A percentile compares a stretch with the other conserved stretches of the same genome.
phyloP scores from a whole-genome alignment of 192 early-diverging fungal species.

The Coemansia biformis region DNA sequence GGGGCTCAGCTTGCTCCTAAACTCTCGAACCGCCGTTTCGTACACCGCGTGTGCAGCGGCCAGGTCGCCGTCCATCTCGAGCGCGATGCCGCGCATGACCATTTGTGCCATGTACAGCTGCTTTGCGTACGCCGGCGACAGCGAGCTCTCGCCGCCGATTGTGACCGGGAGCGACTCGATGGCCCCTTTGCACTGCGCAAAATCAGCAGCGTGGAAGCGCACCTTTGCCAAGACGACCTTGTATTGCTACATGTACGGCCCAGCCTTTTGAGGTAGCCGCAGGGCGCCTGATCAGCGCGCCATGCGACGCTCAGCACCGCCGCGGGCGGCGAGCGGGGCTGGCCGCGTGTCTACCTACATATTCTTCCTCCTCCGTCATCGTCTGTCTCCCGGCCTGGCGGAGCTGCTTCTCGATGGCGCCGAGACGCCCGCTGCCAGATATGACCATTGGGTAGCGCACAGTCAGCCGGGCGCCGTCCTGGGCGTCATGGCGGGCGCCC shows the following conservation, averaged over 20 bases:
- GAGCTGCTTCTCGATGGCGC: slow-evolving; percentile 24
- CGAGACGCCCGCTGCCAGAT: slow-evolving; percentile 16
- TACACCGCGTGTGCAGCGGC: slow-evolving; percentile 51
- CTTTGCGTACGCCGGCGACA: slow-evolving; percentile 56
- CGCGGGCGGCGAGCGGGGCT: too few relatives aligned
- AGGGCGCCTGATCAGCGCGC: too few relatives aligned
- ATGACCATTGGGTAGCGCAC: slow-evolving; percentile 37
- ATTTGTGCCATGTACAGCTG: slow-evolving; percentile 55
- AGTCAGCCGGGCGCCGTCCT: not conserved
- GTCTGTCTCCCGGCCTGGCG: slow-evolving; percentile 8
- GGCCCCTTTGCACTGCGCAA: slow-evolving; percentile 35
- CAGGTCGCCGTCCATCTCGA: slow-evolving; percentile 38
- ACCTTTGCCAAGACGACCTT: slow-evolving; percentile 56
- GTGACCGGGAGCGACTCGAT: slow-evolving; percentile 24
- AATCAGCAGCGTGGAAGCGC: slow-evolving; percentile 53
- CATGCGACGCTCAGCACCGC: too few relatives aligned
- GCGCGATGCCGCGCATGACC: slow-evolving; percentile 53
- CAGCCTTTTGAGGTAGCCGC: too few relatives aligned
- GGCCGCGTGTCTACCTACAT: too few relatives aligned
- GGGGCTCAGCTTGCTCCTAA: slow-evolving; percentile 13
- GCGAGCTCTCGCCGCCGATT: slow-evolving; percentile 34
- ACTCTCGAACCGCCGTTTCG: slow-evolving; percentile 46
- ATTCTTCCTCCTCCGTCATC: slow-evolving; percentile 36
- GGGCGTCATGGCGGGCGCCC: not conserved
- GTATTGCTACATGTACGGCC: too few relatives aligned